phyloP scores from a whole-genome alignment of 2,329 filamentous ascomycete genomes.

The Hypoxylon sp. region DNA sequence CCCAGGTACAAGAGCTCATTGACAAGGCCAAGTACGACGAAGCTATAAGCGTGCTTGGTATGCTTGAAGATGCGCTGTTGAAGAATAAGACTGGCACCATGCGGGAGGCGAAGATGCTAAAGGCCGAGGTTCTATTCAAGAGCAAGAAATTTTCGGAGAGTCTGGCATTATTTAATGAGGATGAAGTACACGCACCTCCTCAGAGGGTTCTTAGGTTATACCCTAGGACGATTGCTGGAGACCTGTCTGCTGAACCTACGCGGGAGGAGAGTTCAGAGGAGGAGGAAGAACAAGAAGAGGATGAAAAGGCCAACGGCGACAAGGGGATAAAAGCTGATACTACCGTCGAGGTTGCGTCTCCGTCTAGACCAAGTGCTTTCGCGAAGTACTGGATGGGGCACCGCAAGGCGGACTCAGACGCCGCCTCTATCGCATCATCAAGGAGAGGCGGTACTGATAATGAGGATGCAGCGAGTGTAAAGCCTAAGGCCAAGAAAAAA shows the following conservation, averaged over 20 bases:
- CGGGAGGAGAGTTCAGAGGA: conserved; percentile 63
- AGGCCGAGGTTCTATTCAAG: conserved; percentile 87
- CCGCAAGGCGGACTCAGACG: conserved; percentile 64
- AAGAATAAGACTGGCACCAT: conserved; percentile 84
- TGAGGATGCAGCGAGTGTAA: conserved; percentile 69
- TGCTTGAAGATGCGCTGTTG: conserved; percentile 93
- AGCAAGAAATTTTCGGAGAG: conserved; percentile 86
- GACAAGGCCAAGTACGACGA: conserved; percentile 84
- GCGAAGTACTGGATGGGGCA: conserved; percentile 67
- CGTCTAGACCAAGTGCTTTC: conserved; percentile 62
- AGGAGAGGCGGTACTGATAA: conserved; percentile 63
- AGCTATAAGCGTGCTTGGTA: conserved; percentile 86
- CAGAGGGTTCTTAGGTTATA: conserved; percentile 89
- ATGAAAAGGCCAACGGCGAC: conserved; percentile 55
- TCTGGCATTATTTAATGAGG: conserved; percentile 87
- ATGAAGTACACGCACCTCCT: conserved; percentile 88
- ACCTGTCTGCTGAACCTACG: conserved; percentile 71
- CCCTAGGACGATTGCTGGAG: conserved; percentile 85
- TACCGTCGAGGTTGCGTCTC: conserved; percentile 50
- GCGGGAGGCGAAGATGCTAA: conserved; percentile 89
- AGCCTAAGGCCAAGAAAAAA: conserved; percentile 55
- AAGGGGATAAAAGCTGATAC: conserved; percentile 49
- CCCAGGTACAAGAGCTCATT: conserved; percentile 86
- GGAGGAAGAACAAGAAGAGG: conserved; percentile 55
- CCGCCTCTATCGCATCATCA: conserved; percentile 71